These are phyloP conservation scores for Tetrahymena borealis DNA, from an alignment of 73 alveolate species.

Conservation along the genomic window DNA sequence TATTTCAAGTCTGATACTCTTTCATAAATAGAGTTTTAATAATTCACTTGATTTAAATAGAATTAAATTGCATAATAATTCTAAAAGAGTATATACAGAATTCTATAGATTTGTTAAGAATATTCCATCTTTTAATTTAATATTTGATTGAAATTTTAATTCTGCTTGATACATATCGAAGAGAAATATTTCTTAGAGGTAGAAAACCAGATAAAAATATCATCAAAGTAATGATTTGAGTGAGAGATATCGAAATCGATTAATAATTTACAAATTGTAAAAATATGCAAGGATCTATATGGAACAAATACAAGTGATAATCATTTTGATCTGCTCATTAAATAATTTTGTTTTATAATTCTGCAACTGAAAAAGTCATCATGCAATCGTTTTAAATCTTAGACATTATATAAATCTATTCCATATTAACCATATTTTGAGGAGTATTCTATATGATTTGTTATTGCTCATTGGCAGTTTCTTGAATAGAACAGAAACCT, in stretches of 20 bases:
- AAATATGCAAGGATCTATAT: not conserved
- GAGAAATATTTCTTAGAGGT: not conserved
- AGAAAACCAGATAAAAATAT: not conserved
- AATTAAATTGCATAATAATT: not conserved
- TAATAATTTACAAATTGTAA: not conserved
- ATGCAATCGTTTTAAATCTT: constrained; percentile 1
- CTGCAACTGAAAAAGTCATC: not conserved
- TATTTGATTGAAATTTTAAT: not conserved
- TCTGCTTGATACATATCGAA: no score
- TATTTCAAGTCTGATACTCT: no score
- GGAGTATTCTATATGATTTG: not conserved
- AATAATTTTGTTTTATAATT: not conserved
- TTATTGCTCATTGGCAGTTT: not conserved
- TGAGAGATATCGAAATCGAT: not conserved
- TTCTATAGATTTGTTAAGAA: not conserved
- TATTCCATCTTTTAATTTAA: not conserved
- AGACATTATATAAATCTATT: not conserved
- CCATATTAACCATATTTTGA: not conserved
- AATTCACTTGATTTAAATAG: not conserved
- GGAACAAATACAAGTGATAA: not conserved
- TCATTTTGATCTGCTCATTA: not conserved
- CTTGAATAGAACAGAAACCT: not conserved
- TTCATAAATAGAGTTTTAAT: no score
- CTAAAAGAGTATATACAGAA: not conserved
- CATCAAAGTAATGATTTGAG: not conserved